These are phyloP conservation scores for Schizophyllum amplum DNA, from an alignment of 1,284 basidiomycete species.

Conservation along the genomic window DNA sequence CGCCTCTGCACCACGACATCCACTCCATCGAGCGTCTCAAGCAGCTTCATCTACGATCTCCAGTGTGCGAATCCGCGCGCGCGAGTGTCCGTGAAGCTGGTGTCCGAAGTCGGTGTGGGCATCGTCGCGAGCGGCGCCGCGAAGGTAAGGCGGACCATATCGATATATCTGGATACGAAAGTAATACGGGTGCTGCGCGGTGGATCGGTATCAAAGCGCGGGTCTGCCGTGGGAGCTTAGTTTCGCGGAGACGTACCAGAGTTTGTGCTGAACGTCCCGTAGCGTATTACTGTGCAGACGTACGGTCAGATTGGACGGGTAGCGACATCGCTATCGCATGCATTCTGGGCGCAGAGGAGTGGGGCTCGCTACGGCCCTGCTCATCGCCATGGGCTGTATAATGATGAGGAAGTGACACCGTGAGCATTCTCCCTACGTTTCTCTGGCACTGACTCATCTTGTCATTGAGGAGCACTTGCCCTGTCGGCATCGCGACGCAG, in stretches of 20 bases:
- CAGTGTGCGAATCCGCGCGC: slow-evolving; percentile 93
- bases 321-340: slow-evolving; percentile 93
- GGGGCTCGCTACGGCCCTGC: slow-evolving; percentile 89
- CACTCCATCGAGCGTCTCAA: slow-evolving; percentile 97
- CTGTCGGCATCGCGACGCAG: slow-evolving; percentile 95
- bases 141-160: slow-evolving; percentile 98
- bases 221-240: slow-evolving; percentile 96
- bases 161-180: slow-evolving; percentile 92
- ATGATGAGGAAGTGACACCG: slow-evolving; percentile 94
- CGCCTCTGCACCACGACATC: slow-evolving; percentile 95
- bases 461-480: slow-evolving; percentile 79
- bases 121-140: slow-evolving; percentile 95
- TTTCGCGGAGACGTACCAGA: slow-evolving; percentile 94
- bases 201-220: slow-evolving; percentile 98
- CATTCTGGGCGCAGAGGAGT: slow-evolving; percentile 90
- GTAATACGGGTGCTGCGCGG: slow-evolving; percentile 91
- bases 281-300: slow-evolving; percentile 93
- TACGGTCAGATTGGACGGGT: slow-evolving; percentile 93
- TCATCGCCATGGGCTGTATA: slow-evolving; percentile 97
- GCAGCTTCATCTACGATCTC: slow-evolving; percentile 92
- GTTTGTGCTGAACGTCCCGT: slow-evolving; percentile 88
- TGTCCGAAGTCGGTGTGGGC: slow-evolving; percentile 94
- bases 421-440: slow-evolving; percentile 32
- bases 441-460: slow-evolving; percentile 6
- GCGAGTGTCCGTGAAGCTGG: slow-evolving; percentile 91